phyloP scores from a whole-genome alignment of 345 rosid species.

The Euphorbia lathyris region DNA sequence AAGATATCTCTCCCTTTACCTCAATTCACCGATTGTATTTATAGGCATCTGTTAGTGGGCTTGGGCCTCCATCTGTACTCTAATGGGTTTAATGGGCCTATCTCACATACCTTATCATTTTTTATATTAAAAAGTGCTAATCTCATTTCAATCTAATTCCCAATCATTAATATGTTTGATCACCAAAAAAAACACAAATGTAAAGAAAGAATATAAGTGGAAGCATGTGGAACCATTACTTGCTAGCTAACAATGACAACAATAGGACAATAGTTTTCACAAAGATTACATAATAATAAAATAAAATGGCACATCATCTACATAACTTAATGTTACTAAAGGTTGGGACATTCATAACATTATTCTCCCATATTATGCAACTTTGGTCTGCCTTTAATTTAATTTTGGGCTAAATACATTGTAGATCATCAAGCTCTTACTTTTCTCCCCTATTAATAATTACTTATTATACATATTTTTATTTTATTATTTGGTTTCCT shows the following conservation, averaged over 20 bases:
- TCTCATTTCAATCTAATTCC: neutral
- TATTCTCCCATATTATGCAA: neutral
- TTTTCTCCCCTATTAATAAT: neutral
- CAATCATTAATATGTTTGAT: neutral
- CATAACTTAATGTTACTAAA: constrained; percentile 9
- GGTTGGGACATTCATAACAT: constrained; percentile 7
- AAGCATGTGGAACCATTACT: constrained; percentile 26
- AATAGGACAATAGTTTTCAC: neutral
- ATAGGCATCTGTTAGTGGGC: too few relatives aligned
- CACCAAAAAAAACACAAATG: too few relatives aligned
- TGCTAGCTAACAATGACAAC: constrained; percentile 9
- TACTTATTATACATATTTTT: neutral
- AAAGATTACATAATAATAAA: neutral
- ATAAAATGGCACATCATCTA: neutral
- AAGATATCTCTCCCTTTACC: too few relatives aligned
- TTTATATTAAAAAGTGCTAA: too few relatives aligned
- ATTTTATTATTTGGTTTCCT: neutral
- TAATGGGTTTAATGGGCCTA: too few relatives aligned
- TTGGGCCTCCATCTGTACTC: too few relatives aligned
- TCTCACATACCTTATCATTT: too few relatives aligned
- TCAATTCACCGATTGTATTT: too few relatives aligned
- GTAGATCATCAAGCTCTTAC: constrained; percentile 3
- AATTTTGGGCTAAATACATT: constrained; percentile 24
- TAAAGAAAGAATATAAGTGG: neutral
- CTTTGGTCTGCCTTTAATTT: neutral